Conservation (phyloP, 2,329 filamentous ascomycete genomes). For the Paraphoma sp. region DNA sequence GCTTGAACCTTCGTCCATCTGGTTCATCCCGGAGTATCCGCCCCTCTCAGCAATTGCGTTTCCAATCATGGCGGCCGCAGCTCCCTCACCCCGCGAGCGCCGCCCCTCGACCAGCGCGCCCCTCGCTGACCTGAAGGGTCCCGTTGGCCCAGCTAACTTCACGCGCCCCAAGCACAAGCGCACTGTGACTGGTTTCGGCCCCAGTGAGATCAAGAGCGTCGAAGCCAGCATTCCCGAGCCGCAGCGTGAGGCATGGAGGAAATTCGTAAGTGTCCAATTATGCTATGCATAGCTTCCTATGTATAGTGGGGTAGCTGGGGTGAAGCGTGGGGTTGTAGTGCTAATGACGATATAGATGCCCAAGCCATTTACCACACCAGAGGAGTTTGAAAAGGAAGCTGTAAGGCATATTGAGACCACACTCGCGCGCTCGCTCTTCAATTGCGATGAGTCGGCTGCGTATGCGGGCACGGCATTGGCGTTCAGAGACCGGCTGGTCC, state of each 20-base stretch:
- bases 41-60: conserved; percentile 28
- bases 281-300: not conserved
- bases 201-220: conserved; percentile 89
- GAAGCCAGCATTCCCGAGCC: conserved; percentile 91
- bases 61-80: conserved; percentile 38
- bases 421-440: conserved; percentile 93
- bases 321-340: not conserved
- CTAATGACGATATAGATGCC: conserved; percentile 57
- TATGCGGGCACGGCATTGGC: conserved; percentile 91
- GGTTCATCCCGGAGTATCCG: too few species aligned
- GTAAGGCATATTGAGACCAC: conserved; percentile 97
- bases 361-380: conserved; percentile 75
- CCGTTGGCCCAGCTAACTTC: conserved; percentile 79
- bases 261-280: conserved; percentile 57
- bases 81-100: conserved; percentile 68
- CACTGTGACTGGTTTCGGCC: conserved; percentile 92
- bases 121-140: conserved; percentile 83
- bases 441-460: conserved; percentile 92
- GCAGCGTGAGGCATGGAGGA: conserved; percentile 78
- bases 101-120: conserved; percentile 82
- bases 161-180: conserved; percentile 95
- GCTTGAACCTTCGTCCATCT: conserved; percentile 26
- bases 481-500: conserved; percentile 89
- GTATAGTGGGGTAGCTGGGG: conserved; percentile 23
- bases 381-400: conserved; percentile 83